A percentile compares a stretch with the other conserved stretches of the same genome.
phyloP scores from a whole-genome alignment of 495 filamentous ascomycete species.

The Podospora conica region DNA sequence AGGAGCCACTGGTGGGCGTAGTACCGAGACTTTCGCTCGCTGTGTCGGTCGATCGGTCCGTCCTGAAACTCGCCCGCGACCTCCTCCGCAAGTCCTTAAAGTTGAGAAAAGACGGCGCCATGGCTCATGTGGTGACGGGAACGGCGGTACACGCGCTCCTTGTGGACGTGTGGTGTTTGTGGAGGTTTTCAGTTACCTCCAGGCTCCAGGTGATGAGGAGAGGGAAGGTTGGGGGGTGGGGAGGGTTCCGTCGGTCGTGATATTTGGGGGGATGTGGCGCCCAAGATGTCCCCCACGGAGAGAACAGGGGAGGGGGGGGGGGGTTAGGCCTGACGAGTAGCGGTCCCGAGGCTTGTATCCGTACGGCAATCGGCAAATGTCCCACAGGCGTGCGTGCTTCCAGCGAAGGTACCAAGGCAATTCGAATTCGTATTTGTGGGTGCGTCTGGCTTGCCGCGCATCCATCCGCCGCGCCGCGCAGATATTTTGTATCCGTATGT shows the following conservation, averaged over 20 bases:
- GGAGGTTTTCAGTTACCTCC: too few species aligned
- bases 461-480: background rate
- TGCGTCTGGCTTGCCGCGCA: background rate
- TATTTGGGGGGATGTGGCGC: background rate
- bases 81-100: conserved; percentile 67
- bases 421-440: background rate
- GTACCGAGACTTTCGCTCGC: conserved; percentile 43
- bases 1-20: conserved; percentile 42
- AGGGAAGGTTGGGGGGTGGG: background rate
- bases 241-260: background rate
- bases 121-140: conserved; percentile 15
- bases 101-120: conserved; percentile 60
- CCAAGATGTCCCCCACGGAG: background rate
- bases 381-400: too few species aligned
- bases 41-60: conserved; percentile 47
- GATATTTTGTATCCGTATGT: background rate
- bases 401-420: too few species aligned
- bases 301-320: background rate
- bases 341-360: too few species aligned
- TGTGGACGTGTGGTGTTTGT: background rate
- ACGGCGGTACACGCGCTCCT: background rate
- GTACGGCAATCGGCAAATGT: too few species aligned
- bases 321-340: too few species aligned
- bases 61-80: conserved; percentile 60
- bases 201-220: background rate